Conservation (phyloP, 2,329 filamentous ascomycete species). For the Diplodia scrobiculata region DNA sequence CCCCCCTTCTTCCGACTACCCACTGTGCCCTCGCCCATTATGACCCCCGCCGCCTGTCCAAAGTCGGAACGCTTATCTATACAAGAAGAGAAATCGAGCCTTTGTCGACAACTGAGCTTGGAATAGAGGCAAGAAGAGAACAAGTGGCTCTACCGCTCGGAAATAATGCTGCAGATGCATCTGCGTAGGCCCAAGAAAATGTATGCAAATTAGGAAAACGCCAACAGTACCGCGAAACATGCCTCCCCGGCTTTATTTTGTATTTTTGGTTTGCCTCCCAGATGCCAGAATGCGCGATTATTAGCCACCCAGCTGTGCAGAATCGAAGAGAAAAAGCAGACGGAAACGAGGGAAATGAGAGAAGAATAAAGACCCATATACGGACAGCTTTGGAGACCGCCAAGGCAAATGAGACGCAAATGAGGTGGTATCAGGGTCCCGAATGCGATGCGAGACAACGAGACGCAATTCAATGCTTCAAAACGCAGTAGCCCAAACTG, state of each 20-base stretch:
- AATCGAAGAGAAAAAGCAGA: not conserved
- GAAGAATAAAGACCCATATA: not conserved
- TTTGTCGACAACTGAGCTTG: slow-evolving; percentile 7
- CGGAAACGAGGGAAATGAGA: not conserved
- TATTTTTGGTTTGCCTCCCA: slow-evolving; percentile 17
- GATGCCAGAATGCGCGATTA: slow-evolving; percentile 23
- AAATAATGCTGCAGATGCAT: slow-evolving; percentile 12
- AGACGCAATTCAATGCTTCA: slow-evolving; percentile 25
- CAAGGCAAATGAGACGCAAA: slow-evolving; percentile 24
- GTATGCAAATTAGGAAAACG: slow-evolving; percentile 24
- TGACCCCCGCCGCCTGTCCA: slow-evolving; percentile 4
- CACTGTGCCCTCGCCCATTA: slow-evolving; percentile 13
- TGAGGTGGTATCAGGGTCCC: slow-evolving; percentile 23
- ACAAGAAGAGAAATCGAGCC: slow-evolving; percentile 19
- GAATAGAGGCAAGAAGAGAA: slow-evolving; percentile 21
- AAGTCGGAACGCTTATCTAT: slow-evolving; percentile 22
- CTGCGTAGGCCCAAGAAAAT: slow-evolving; percentile 2
- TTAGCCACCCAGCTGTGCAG: slow-evolving; percentile 20
- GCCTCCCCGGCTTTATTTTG: not conserved
- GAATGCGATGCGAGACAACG: slow-evolving; percentile 19
- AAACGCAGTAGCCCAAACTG: slow-evolving; percentile 17
- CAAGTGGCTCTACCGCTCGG: slow-evolving; percentile 10
- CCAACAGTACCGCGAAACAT: not conserved
- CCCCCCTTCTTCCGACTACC: not conserved
- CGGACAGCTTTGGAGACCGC: not conserved